Conservation (phyloP, 352 stramenopile species). For the Phytophthora europaea region DNA sequence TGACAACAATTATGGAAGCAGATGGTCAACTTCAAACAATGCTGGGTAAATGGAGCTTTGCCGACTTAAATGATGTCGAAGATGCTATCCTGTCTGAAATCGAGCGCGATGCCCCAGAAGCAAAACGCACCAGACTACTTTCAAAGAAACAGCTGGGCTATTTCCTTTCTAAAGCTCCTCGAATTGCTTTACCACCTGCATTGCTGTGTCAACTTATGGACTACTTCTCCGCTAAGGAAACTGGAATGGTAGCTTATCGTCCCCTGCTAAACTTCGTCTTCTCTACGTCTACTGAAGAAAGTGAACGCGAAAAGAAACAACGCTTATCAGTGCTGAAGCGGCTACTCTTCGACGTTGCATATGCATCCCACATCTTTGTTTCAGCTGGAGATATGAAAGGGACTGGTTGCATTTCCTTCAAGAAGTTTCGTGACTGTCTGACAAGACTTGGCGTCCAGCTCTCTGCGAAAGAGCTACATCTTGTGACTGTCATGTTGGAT, state of each 20-base stretch:
- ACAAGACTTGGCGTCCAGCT: slow-evolving; percentile 48
- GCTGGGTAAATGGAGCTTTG: slow-evolving; percentile 51
- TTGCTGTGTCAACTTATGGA: slow-evolving; percentile 54
- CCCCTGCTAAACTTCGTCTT: slow-evolving; percentile 62
- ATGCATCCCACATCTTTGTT: slow-evolving; percentile 50
- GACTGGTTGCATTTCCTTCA: slow-evolving; percentile 51
- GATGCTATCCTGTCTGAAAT: slow-evolving; percentile 48
- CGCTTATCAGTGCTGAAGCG: slow-evolving; percentile 38
- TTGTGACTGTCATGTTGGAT: slow-evolving; percentile 65
- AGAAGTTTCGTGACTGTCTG: slow-evolving; percentile 55
- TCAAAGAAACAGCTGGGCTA: slow-evolving; percentile 67
- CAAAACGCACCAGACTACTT: slow-evolving; percentile 36
- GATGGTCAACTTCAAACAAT: slow-evolving; percentile 50
- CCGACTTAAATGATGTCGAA: slow-evolving; percentile 51
- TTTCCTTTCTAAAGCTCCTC: slow-evolving; percentile 54
- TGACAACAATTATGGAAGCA: slow-evolving; percentile 39
- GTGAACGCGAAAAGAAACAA: slow-evolving; percentile 36
- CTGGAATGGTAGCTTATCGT: slow-evolving; percentile 47
- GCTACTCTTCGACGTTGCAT: slow-evolving; percentile 41
- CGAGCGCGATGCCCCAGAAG: slow-evolving; percentile 46
- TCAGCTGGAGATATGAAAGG: slow-evolving; percentile 60
- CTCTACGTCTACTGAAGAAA: slow-evolving; percentile 46
- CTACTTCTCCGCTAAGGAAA: slow-evolving; percentile 48
- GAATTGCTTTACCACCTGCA: slow-evolving; percentile 50
- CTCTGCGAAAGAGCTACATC: slow-evolving; percentile 47